A percentile compares a stretch with the other conserved stretches of the same genome.
Conservation (phyloP, 1,284 basidiomycete species). For the Puccinia coronata region DNA sequence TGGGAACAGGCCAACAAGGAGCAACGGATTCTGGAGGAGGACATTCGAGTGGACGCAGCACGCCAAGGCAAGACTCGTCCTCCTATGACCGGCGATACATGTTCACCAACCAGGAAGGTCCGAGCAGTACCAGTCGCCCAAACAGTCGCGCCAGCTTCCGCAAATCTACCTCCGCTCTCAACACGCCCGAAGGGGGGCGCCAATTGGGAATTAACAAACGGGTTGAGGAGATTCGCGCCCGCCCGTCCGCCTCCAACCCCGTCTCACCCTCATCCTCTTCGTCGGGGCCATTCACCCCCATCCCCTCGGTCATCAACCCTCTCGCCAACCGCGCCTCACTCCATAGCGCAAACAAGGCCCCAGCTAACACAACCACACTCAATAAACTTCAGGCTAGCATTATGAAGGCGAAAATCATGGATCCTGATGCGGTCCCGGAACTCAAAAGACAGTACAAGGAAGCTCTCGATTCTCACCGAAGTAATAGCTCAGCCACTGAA, state of each 20-base stretch:
- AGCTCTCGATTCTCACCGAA: constrained; percentile 51
- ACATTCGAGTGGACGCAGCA: constrained; percentile 59
- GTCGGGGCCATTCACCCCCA: constrained; percentile 66
- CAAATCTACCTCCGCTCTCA: constrained; percentile 67
- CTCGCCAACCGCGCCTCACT: constrained; percentile 34
- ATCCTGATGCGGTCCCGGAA: constrained; percentile 68
- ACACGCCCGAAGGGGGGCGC: constrained; percentile 43
- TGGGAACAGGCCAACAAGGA: constrained; percentile 88
- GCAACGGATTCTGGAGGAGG: constrained; percentile 64
- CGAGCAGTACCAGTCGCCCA: constrained; percentile 55
- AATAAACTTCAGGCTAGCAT: constrained; percentile 93
- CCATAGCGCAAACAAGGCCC: constrained; percentile 40
- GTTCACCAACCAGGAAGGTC: constrained; percentile 41
- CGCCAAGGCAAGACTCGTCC: constrained; percentile 38
- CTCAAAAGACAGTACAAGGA: constrained; percentile 82
- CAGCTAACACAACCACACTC: constrained; percentile 65
- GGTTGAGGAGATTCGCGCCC: neutral
- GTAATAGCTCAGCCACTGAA: constrained; percentile 50
- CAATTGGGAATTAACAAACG: constrained; percentile 12
- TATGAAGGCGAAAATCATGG: constrained; percentile 83
- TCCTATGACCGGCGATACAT: constrained; percentile 31
- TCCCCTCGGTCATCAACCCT: constrained; percentile 85
- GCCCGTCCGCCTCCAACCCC: constrained; percentile 13
- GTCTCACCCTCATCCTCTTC: constrained; percentile 23
- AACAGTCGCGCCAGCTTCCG: constrained; percentile 76